Base-by-base conservation (phyloP, 2,329 filamentous ascomycete species). In the Pseudocercospora macadamiae region DNA sequence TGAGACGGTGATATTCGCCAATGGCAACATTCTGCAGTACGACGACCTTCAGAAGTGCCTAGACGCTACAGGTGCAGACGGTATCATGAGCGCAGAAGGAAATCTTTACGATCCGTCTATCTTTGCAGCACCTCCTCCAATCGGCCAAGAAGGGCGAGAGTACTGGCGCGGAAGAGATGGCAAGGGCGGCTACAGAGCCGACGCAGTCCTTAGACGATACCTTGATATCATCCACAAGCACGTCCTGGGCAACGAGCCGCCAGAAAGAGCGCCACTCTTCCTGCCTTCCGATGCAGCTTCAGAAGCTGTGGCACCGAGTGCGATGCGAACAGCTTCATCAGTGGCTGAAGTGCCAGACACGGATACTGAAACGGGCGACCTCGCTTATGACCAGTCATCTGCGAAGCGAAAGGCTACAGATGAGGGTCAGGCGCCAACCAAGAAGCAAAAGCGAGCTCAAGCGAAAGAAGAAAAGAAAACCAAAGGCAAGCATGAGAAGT, bases 1-100 rank as follows among this genome's bases (percentile, higher is more conserved):
- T 1, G 92, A 97, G 48, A 96, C 92, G 6, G 95, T 99, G 21
- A 85, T 99, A 2, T 97, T 99, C 72, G 95, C 95, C 3, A 99
- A 99, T 74, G 95, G 95, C 10, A 99, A 99, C 71, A 88, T 97
- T 32, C 78, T 99, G 59, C 89, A 90, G 72, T 83, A 89, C 59
- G 87, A 81, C 0, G 93, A 99, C 72, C 79, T 99, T 9, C 83
- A 88, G 51, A 79, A 78, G 18, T 97, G 93, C 70, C 78, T 99
- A 18, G 84, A 86, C 51, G 90, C 82, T 3, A 99, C 95, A 0
- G 92, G 93, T 1, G 93, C 88, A 1, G 95, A 99, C 73, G 95
- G 84, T 16, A 86, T 99, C 52, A 97, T 99, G 95, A 93, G 89
- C 66, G 95, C 95, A 4, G 95, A 99, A 76, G 95, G 92, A 0